A percentile compares a stretch with the other conserved stretches of the same genome.
These are phyloP conservation scores for Nitzschia palea DNA, from an alignment of 108 stramenopile genomes.

Conservation along the genomic window DNA sequence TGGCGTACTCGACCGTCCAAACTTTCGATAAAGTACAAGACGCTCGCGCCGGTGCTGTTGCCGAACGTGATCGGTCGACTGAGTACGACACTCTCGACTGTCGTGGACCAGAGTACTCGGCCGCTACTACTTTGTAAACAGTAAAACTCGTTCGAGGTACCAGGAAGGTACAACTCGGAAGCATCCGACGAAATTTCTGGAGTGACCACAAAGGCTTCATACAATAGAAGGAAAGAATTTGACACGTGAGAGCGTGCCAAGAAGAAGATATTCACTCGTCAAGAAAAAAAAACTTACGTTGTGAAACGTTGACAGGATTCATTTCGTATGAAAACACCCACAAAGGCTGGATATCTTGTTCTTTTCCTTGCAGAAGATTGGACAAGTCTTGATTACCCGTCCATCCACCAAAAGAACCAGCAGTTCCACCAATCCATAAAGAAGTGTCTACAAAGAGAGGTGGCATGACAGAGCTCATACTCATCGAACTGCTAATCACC, in stretches of 20 bases:
- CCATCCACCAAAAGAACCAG: constrained; percentile 27
- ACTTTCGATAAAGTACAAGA: constrained; percentile 38
- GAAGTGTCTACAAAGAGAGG: constrained; percentile 25
- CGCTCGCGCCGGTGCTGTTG: not conserved
- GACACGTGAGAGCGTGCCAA: too few species aligned
- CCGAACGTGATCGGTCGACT: constrained; percentile 15
- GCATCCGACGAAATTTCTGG: constrained; percentile 16
- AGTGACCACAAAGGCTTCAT: constrained; percentile 24
- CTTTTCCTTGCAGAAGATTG: constrained; percentile 4
- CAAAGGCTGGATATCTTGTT: constrained; percentile 14
- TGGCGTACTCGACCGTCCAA: constrained; percentile 30
- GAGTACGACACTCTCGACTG: constrained; percentile 16
- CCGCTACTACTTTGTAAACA: constrained; percentile 25
- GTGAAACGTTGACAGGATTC: constrained; percentile 22
- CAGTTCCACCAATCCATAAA: constrained; percentile 32
- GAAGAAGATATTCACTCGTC: too few species aligned
- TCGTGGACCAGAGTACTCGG: constrained; percentile 18
- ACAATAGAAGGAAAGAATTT: too few species aligned
- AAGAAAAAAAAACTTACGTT: constrained; percentile 49
- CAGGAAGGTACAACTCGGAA: constrained; percentile 11
- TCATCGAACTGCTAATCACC: constrained; percentile 13
- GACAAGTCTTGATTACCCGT: constrained; percentile 16
- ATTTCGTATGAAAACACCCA: constrained; percentile 19
- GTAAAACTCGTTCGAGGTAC: constrained; percentile 17
- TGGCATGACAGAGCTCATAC: constrained; percentile 14